A percentile compares a stretch with the other conserved stretches of the same genome.
Conservation (phyloP, 352 stramenopile genomes). For the Achlya hypogyna region DNA sequence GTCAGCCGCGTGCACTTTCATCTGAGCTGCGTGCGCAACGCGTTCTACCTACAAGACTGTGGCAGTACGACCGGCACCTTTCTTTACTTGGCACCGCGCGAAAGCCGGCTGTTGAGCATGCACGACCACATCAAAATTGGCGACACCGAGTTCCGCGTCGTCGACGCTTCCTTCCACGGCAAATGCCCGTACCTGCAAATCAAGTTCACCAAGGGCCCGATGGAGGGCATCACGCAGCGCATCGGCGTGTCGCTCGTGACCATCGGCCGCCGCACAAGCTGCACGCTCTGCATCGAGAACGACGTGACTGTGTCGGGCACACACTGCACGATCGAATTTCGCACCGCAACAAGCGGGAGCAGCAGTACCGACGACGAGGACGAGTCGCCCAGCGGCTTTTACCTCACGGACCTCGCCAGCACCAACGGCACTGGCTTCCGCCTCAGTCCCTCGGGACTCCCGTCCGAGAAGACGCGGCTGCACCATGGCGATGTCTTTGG, state of each 20-base stretch:
- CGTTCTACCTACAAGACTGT: constrained; percentile 74
- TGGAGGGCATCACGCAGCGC: constrained; percentile 59
- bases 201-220: constrained; percentile 64
- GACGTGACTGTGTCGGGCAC: constrained; percentile 71
- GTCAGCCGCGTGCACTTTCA: constrained; percentile 76
- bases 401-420: constrained; percentile 73
- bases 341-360: constrained; percentile 29
- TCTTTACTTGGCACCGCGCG: constrained; percentile 60
- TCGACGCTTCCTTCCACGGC: constrained; percentile 47
- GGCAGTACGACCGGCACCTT: constrained; percentile 76
- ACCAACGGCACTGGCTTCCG: constrained; percentile 76
- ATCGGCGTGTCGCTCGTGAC: constrained; percentile 68
- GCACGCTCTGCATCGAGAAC: constrained; percentile 73
- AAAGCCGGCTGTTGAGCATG: constrained; percentile 57
- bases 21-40: constrained; percentile 73
- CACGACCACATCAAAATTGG: constrained; percentile 66
- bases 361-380: neutral
- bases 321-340: constrained; percentile 61
- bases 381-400: constrained; percentile 36
- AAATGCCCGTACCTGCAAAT: constrained; percentile 67
- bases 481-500: constrained; percentile 75
- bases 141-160: constrained; percentile 74
- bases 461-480: constrained; percentile 40
- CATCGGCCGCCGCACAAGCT: constrained; percentile 57
- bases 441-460: constrained; percentile 40